Evolutionary conservation across 2,329 filamentous ascomycete species (phyloP).

Genomic region (Stachybotrys elegans): DNA sequence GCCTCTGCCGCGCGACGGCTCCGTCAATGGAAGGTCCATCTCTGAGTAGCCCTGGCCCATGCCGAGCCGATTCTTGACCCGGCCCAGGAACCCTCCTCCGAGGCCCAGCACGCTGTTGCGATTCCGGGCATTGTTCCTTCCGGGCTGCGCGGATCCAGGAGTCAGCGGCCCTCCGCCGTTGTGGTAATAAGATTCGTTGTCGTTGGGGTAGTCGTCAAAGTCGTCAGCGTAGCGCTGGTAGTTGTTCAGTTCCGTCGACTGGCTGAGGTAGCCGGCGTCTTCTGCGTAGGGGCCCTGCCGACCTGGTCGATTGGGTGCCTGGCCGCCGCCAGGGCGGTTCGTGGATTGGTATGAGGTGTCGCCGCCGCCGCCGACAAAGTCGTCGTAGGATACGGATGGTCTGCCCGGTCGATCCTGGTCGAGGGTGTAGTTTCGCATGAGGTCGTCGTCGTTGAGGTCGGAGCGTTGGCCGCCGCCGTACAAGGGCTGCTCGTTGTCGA

Average conservation of each 20-base stretch:
- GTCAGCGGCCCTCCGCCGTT: slow-evolving; percentile 58
- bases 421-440: slow-evolving; percentile 70
- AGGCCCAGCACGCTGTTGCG: slow-evolving; percentile 85
- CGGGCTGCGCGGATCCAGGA: slow-evolving; percentile 39
- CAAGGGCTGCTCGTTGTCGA: slow-evolving; percentile 63
- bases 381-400: slow-evolving; percentile 89
- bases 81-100: slow-evolving; percentile 81
- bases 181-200: slow-evolving; percentile 79
- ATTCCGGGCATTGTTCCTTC: slow-evolving; percentile 56
- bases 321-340: slow-evolving; percentile 31
- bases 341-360: slow-evolving; percentile 39
- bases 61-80: slow-evolving; percentile 84
- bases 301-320: slow-evolving; percentile 9
- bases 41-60: slow-evolving; percentile 89
- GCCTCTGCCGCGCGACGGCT: slow-evolving; percentile 48
- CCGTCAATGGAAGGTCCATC: slow-evolving; percentile 95
- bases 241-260: slow-evolving; percentile 79
- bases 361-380: slow-evolving; percentile 73
- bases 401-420: slow-evolving; percentile 62
- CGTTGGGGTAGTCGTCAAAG: slow-evolving; percentile 74
- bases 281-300: slow-evolving; percentile 23
- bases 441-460: slow-evolving; percentile 74
- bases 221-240: slow-evolving; percentile 90
- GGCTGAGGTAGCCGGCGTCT: slow-evolving; percentile 52
- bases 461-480: slow-evolving; percentile 76